Base-by-base conservation (phyloP, 371 early-diverging fungal genomes). In the Batrachochytrium dendrobatidis region DNA sequence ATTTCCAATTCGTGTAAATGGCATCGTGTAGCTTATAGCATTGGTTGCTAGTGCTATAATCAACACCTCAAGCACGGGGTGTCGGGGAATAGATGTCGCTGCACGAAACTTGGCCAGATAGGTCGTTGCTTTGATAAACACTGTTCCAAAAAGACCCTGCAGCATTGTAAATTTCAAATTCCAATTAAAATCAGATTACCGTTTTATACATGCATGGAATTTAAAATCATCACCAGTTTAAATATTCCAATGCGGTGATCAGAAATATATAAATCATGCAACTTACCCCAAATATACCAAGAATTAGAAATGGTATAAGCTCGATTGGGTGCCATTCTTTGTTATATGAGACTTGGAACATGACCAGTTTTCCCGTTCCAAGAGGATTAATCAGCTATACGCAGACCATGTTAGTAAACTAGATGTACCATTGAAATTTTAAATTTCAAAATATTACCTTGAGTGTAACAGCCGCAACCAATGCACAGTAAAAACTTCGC, bases 311-410 rank as follows among this genome's bases (percentile, higher is more conserved):
- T 55, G 90, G 87, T 17, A 84, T 48, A 59, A 89, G 66, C 58
- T 88, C 98, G 69, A 95, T 94, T 56, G 84, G 76, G 56, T 89
- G 87, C 90, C 94, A 98, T 46, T 86, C 88, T 34, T 87, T 76
- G 60, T 87, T 83, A 65, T 95, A 93, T 3, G 86, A 83, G n/a
- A 93, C 95, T 71, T 95, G 92, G 71, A 94, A 96, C 72, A 91
- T 77, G 57, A 96, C 95, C 18, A 93, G 76, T 71, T 94, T 92
- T 22, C 95, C 98, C 0, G 90, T 88, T 43, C 94, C 84, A 60
- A 92, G 90, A 5, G 96, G 96, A 65, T 95, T 89, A 72, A 90
- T 85, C 18, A 86, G 82, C 77, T 85, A 44, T 20, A 52, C 33
- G 15, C 22, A n/a, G 18, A 29, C n/a, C 31, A 33, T 39, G 39